Evolutionary conservation across 768 basidiomycete species (phyloP).

Genomic region (Pulveroboletus sp.): DNA sequence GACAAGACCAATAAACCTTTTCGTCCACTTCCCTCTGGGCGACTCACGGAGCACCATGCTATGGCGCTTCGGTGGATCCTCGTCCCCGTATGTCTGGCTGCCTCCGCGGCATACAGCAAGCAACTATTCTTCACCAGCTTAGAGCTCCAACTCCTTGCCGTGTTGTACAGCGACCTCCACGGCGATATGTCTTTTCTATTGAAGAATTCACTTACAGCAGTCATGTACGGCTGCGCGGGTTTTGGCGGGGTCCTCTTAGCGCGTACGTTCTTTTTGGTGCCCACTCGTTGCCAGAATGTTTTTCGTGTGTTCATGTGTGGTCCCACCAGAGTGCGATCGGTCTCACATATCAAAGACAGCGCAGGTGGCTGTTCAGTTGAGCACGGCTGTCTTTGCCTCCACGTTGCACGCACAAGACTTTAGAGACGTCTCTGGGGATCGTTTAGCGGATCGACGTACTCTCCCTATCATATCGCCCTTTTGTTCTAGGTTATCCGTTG

Average conservation of each 20-base stretch:
- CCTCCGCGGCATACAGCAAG: constrained; percentile 29
- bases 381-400: constrained; percentile 25
- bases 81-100: constrained; percentile 27
- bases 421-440: constrained; percentile 39
- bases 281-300: background rate
- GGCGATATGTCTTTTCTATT: constrained; percentile 25
- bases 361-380: constrained; percentile 23
- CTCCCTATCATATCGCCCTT: constrained; percentile 38
- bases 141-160: constrained; percentile 15
- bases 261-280: constrained; percentile 14
- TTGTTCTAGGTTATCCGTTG: constrained; percentile 13
- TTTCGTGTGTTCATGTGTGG: background rate
- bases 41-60: constrained; percentile 32
- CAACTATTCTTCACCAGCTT: constrained; percentile 29
- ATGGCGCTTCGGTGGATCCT: constrained; percentile 34
- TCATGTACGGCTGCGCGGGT: constrained; percentile 32
- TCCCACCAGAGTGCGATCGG: constrained; percentile 12
- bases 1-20: constrained; percentile 39
- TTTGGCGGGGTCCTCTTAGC: constrained; percentile 32
- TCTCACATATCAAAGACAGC: constrained; percentile 7
- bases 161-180: constrained; percentile 34
- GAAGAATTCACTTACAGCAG: constrained; percentile 29
- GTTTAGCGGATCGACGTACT: constrained; percentile 31
- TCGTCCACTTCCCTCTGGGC: constrained; percentile 40
- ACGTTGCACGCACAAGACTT: constrained; percentile 32